phyloP scores from a whole-genome alignment of 805 yeast genomes.

The Clavispora carvajalis region DNA sequence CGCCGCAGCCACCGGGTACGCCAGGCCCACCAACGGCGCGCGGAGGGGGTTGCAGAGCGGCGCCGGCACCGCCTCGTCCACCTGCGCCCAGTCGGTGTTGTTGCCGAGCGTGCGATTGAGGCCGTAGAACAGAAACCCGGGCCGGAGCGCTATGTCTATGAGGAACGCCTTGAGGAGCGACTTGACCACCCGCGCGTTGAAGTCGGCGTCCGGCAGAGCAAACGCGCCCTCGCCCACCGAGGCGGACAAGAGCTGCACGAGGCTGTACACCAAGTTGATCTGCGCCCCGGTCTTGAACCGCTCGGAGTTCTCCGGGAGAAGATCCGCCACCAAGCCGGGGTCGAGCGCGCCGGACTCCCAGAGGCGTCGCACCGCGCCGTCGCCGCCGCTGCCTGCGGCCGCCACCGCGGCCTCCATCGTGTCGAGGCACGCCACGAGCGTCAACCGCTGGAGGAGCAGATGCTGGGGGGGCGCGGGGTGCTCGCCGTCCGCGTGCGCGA shows the following conservation, averaged over 20 bases:
- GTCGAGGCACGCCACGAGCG: conserved; percentile 49
- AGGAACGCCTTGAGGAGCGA: conserved; percentile 32
- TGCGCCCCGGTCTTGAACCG: conserved; percentile 34
- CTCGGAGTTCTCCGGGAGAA: conserved; percentile 48
- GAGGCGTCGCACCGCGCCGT: conserved; percentile 12
- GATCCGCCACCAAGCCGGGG: conserved; percentile 27
- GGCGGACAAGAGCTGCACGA: conserved; percentile 48
- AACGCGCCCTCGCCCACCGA: conserved; percentile 32
- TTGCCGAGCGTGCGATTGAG: conserved; percentile 51
- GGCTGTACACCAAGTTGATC: conserved; percentile 45
- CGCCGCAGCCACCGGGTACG: conserved; percentile 9
- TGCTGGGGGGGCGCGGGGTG: conserved; percentile 6
- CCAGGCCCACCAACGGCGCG: conserved; percentile 5
- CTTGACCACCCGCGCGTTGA: conserved; percentile 12
- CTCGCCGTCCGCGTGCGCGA: too few relatives aligned
- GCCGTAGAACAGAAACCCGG: conserved; percentile 46
- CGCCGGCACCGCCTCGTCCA: conserved; percentile 40
- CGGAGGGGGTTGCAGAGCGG: conserved; percentile 2
- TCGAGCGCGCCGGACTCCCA: conserved; percentile 28
- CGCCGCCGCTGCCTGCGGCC: conserved; percentile 21
- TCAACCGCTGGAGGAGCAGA: conserved; percentile 46
- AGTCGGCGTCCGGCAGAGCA: conserved; percentile 14
- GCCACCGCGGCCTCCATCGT: conserved; percentile 44
- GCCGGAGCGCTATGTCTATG: conserved; percentile 36
- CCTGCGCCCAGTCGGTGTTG: conserved; percentile 36